A percentile compares a stretch with the other conserved stretches of the same genome.
phyloP scores from a whole-genome alignment of 495 filamentous ascomycete genomes.

The Xylaria venustula region DNA sequence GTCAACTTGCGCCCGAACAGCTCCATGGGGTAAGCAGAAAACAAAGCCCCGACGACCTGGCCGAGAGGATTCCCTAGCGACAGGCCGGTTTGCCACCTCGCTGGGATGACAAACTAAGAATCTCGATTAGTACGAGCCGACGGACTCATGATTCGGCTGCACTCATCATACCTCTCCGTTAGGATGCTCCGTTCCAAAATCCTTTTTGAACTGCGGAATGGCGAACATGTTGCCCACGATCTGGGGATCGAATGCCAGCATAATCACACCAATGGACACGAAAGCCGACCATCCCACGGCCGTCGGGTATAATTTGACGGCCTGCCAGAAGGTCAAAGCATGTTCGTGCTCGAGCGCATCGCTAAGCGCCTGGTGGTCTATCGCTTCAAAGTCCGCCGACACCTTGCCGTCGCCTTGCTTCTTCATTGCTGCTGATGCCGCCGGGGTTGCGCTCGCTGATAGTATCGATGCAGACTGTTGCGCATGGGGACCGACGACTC shows the following conservation, averaged over 20 bases:
- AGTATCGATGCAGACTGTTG: not conserved
- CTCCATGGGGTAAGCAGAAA: constrained; percentile 47
- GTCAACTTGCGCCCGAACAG: constrained; percentile 46
- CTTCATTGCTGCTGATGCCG: constrained; percentile 11
- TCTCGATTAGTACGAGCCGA: constrained; percentile 1
- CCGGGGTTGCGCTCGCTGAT: not conserved
- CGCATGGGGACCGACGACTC: not conserved
- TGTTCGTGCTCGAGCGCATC: constrained; percentile 35
- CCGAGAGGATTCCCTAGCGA: constrained; percentile 45
- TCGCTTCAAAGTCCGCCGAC: constrained; percentile 18
- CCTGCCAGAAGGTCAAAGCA: constrained; percentile 32
- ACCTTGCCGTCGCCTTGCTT: constrained; percentile 7
- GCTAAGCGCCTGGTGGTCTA: constrained; percentile 23
- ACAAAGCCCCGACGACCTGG: constrained; percentile 46
- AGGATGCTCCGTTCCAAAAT: constrained; percentile 38
- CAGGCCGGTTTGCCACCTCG: constrained; percentile 49
- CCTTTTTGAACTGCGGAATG: constrained; percentile 42
- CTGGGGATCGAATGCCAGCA: constrained; percentile 45
- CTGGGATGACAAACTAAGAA: constrained; percentile 36
- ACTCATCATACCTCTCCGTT: constrained; percentile 30
- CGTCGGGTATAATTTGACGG: constrained; percentile 38
- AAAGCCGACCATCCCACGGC: constrained; percentile 43
- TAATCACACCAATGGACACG: constrained; percentile 45
- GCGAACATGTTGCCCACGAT: constrained; percentile 46
- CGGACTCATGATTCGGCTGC: not conserved